Base-by-base conservation (phyloP, 2,329 filamentous ascomycete species). In the Aphanoascus verrucosus region DNA sequence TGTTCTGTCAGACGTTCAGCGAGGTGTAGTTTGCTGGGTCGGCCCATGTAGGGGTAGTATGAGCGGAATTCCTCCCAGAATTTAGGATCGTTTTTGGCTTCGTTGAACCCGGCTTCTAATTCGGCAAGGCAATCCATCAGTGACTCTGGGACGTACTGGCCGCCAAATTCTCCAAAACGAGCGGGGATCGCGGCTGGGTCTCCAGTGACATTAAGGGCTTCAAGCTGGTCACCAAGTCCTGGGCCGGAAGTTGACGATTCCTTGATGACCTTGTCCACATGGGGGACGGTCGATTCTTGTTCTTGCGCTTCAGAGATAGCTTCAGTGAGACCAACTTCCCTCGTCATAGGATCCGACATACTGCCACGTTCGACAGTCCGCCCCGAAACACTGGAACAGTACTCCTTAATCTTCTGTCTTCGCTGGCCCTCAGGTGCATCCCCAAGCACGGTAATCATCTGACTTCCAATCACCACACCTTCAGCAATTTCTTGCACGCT, bases 41-140 rank as follows among this genome's bases (percentile, higher is more conserved):
- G 84, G 54, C 90, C 89, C 85, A 98, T 98, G 77, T 93, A 98
- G 38, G 88, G 86, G 71, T 97, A 98, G 76, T 95, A 93, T 5
- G 88, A 88, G 59, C 88, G 81, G 74, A 88, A 98, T 72, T 98
- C 93, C 65, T 94, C 86, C 93, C 93, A 98, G 77, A 98, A 98
- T 52, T 81, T 78, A 3, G 88, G 85, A 65, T 97, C 91, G 58
- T 94, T 82, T 63, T 84, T 84, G 56, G 93, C 89, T 62, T 85
- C 75, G 63, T 93, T 84, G 77, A 98, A 98, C 34, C 91, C 93
- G 28, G 82, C 81, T 71, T 98, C 91, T 5, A 98, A 80, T 71
- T 98, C 82, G 0, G 84, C 84, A 55, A 98, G 75, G 67, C 91
- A 97, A 73, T 97, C 91, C 91, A 98, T 97, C 57, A 98, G 79